Percentiles rank a stretch among this genome's conserved stretches.
phyloP scores from a whole-genome alignment of 768 basidiomycete genomes.

The Heimioporus sp. region DNA sequence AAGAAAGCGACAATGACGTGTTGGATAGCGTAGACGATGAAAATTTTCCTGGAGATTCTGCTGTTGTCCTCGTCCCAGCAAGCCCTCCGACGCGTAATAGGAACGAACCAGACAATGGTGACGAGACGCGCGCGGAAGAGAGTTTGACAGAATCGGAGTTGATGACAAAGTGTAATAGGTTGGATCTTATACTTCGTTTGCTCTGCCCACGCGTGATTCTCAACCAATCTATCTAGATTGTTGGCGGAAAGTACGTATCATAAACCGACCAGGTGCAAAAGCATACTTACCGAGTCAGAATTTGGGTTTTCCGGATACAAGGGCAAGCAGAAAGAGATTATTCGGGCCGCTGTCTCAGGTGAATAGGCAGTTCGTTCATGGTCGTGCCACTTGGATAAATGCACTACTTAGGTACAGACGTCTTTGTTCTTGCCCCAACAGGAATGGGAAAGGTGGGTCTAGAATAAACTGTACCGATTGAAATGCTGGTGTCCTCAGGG shows the following conservation, averaged over 20 bases:
- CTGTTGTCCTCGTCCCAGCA: constrained; percentile 16
- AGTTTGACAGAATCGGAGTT: not conserved
- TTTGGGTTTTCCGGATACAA: constrained; percentile 70
- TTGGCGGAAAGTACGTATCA: constrained; percentile 23
- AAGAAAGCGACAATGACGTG: constrained; percentile 20
- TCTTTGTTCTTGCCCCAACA: constrained; percentile 81
- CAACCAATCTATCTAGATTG: constrained; percentile 11
- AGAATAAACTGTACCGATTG: not conserved
- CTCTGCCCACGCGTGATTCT: not conserved
- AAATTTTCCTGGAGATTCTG: constrained; percentile 1
- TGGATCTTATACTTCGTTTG: not conserved
- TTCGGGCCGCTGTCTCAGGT: constrained; percentile 69
- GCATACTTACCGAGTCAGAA: constrained; percentile 36
- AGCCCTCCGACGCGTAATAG: constrained; percentile 6
- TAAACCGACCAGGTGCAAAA: not conserved
- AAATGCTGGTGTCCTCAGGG: not conserved
- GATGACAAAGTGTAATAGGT: constrained; percentile 18
- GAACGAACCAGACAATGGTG: not conserved
- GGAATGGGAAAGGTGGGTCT: constrained; percentile 80
- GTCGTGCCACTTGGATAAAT: not conserved
- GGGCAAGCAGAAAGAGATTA: constrained; percentile 76
- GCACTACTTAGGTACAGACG: constrained; percentile 52
- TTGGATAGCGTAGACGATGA: constrained; percentile 24
- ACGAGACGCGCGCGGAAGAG: not conserved
- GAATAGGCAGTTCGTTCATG: constrained; percentile 1